Evolutionary conservation across 192 early-diverging fungal species (phyloP).

Genomic region (Chytriomyces sp.): DNA sequence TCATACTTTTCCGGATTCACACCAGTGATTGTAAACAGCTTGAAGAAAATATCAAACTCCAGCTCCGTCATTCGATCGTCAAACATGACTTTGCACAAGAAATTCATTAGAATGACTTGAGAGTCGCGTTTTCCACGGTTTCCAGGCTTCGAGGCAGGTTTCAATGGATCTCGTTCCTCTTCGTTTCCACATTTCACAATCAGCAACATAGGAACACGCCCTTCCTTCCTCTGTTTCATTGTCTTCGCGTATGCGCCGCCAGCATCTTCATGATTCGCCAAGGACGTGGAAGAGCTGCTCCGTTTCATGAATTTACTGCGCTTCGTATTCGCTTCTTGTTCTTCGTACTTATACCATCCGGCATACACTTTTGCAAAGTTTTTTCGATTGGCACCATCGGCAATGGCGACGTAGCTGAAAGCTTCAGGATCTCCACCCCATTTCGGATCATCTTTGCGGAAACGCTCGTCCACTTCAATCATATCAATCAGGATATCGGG

Average conservation of each 20-base stretch:
- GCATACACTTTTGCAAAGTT: constrained; percentile 85
- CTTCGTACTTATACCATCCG: constrained; percentile 52
- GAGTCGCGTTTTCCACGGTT: constrained; percentile 94
- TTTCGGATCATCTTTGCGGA: constrained; percentile 48
- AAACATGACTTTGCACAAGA: constrained; percentile 80
- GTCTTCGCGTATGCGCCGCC: constrained; percentile 28
- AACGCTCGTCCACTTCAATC: constrained; percentile 60
- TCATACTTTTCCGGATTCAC: constrained; percentile 81
- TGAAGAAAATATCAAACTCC: constrained; percentile 90
- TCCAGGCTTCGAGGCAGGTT: constrained; percentile 55
- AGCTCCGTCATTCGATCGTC: constrained; percentile 88
- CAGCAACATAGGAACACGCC: constrained; percentile 55
- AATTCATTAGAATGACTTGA: constrained; percentile 94
- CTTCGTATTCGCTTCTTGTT: constrained; percentile 4
- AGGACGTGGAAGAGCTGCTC: neutral
- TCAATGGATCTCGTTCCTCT: constrained; percentile 39
- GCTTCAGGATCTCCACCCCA: constrained; percentile 48
- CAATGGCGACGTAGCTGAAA: constrained; percentile 75
- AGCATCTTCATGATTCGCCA: neutral
- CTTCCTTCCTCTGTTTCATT: constrained; percentile 36
- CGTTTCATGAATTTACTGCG: constrained; percentile 4
- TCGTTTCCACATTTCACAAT: constrained; percentile 60
- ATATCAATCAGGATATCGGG: constrained; percentile 85
- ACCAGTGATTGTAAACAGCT: constrained; percentile 83
- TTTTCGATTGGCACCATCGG: constrained; percentile 86